Percentiles rank a stretch among this genome's conserved stretches.
Conservation (phyloP, 495 filamentous ascomycete species). For the Neurospora pannonica region DNA sequence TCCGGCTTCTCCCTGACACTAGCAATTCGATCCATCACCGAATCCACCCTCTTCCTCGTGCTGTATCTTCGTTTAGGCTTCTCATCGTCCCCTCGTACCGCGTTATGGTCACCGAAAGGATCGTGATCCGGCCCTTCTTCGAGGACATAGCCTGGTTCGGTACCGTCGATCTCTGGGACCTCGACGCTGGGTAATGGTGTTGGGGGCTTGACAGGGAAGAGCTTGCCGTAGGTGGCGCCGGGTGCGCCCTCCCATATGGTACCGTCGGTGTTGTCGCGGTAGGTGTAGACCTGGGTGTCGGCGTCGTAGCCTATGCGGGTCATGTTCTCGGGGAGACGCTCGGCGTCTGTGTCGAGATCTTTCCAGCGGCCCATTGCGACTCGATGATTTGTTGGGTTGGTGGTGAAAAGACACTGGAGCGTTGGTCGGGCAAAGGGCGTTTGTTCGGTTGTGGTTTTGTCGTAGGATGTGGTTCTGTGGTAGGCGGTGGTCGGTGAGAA, state of each 20-base stretch:
- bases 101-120: not conserved
- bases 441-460: not conserved
- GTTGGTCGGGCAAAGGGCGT: no score
- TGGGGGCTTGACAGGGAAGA: slow-evolving; percentile 19
- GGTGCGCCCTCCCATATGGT: slow-evolving; percentile 34
- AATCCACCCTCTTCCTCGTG: not conserved
- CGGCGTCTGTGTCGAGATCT: slow-evolving; percentile 36
- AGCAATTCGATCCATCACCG: not conserved
- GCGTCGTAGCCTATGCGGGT: slow-evolving; percentile 44
- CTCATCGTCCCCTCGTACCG: not conserved
- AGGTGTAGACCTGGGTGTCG: slow-evolving; percentile 41
- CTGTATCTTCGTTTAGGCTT: not conserved
- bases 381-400: not conserved
- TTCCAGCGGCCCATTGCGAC: slow-evolving; percentile 31
- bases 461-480: not conserved
- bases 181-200: slow-evolving; percentile 1
- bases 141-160: slow-evolving; percentile 5
- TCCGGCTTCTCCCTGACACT: not conserved
- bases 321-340: slow-evolving; percentile 46
- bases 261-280: slow-evolving; percentile 31
- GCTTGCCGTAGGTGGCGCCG: slow-evolving; percentile 34
- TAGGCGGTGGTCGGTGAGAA: not conserved
- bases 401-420: not conserved
- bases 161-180: not conserved
- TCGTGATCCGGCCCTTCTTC: slow-evolving; percentile 2